phyloP scores from a whole-genome alignment of 768 basidiomycete genomes.

The Hypsizygus marmoreus region DNA sequence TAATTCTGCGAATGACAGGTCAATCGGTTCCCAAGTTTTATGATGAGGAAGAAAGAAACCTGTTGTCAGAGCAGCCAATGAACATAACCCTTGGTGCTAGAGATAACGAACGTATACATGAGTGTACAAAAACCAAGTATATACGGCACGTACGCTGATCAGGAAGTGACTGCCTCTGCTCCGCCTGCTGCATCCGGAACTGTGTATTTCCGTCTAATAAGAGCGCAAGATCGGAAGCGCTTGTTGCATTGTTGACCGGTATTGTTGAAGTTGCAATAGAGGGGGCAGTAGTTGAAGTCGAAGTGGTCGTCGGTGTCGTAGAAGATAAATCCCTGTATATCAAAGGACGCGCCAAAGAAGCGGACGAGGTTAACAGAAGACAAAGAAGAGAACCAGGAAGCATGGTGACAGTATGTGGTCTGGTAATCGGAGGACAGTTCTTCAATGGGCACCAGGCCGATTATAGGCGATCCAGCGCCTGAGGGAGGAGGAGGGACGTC shows the following conservation, averaged over 20 bases:
- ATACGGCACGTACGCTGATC: constrained; percentile 9
- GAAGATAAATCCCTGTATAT: constrained; percentile 6
- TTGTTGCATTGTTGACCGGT: neutral
- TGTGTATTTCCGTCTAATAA: constrained; percentile 12
- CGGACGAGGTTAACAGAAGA: constrained; percentile 10
- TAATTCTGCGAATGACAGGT: constrained; percentile 11
- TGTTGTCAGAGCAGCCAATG: constrained; percentile 37
- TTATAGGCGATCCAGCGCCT: constrained; percentile 36
- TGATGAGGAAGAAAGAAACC: constrained; percentile 16
- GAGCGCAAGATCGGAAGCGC: constrained; percentile 5
- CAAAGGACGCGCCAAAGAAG: constrained; percentile 10
- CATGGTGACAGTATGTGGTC: constrained; percentile 7
- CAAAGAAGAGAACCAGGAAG: constrained; percentile 12
- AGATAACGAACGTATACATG: neutral
- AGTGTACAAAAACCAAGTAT: too few species aligned
- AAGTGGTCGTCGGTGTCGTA: neutral
- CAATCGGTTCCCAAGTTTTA: neutral
- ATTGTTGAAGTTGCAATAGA: neutral
- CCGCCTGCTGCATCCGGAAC: constrained; percentile 8
- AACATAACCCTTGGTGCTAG: constrained; percentile 39
- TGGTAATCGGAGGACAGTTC: constrained; percentile 2
- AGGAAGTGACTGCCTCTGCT: constrained; percentile 1
- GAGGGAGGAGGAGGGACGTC: neutral
- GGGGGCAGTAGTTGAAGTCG: neutral
- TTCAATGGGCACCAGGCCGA: constrained; percentile 35